A percentile compares a stretch with the other conserved stretches of the same genome.
Evolutionary conservation across 495 filamentous ascomycete species (phyloP).

Genomic region (Hypomontagnella monticulosa): DNA sequence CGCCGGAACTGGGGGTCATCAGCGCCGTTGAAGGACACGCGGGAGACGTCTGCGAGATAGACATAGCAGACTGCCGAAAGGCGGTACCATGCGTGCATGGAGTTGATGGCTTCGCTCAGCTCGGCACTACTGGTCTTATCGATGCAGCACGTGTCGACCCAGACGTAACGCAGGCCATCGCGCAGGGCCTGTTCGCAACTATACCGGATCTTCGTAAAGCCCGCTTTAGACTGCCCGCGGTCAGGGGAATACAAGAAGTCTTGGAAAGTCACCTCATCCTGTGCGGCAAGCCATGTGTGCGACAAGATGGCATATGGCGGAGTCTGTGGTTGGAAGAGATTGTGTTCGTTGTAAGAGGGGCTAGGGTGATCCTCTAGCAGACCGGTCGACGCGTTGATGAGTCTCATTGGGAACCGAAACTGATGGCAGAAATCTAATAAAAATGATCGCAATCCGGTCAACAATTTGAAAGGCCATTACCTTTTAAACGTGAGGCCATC

Average conservation of each 20-base stretch:
- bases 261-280: constrained; percentile 49
- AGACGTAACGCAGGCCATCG: constrained; percentile 31
- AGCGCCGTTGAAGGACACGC: neutral
- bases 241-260: constrained; percentile 38
- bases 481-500: no score
- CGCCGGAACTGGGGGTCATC: neutral
- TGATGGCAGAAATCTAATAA: no score
- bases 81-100: constrained; percentile 52
- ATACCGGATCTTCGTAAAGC: constrained; percentile 41
- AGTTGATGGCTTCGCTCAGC: constrained; percentile 32
- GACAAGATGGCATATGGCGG: constrained; percentile 50
- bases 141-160: constrained; percentile 48
- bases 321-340: no score
- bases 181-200: constrained; percentile 24
- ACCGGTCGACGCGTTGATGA: no score
- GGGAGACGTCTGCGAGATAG: constrained; percentile 40
- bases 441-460: no score
- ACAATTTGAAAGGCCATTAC: no score
- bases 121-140: constrained; percentile 50
- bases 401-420: no score
- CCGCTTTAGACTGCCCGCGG: constrained; percentile 18
- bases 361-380: no score
- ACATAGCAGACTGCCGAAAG: constrained; percentile 46
- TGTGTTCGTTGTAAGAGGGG: no score
- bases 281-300: constrained; percentile 47